Percentiles rank a stretch among this genome's conserved stretches.
These are phyloP conservation scores for Physcomitrium patens DNA, from an alignment of 225 moss, liverwort and hornwort species.

Conservation along the genomic window DNA sequence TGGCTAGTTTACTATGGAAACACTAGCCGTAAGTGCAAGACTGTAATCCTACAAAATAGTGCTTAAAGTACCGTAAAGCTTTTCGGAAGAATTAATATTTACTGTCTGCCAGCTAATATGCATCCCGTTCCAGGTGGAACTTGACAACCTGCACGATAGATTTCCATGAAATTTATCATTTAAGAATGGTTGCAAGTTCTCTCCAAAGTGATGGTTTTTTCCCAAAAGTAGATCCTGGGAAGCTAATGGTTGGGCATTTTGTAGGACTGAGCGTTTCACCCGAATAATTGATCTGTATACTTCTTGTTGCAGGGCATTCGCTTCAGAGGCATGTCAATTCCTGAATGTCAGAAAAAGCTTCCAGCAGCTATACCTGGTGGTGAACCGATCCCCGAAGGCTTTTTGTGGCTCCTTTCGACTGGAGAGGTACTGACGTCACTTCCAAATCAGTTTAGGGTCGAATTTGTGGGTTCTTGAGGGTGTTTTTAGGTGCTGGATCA, in stretches of 20 bases:
- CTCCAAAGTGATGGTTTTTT: neutral
- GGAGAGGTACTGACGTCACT: constrained; percentile 44
- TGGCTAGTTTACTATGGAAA: no score
- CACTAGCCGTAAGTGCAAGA: no score
- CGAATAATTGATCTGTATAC: neutral
- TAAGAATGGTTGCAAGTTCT: no score
- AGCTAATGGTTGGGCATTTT: neutral
- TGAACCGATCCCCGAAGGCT: constrained; percentile 76
- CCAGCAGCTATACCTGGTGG: constrained; percentile 63
- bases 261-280: neutral
- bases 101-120: no score
- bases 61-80: no score
- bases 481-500: neutral
- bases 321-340: constrained; percentile 74
- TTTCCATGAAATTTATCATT: no score
- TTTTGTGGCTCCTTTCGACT: constrained; percentile 82
- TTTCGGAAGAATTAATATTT: no score
- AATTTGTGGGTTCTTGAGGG: neutral
- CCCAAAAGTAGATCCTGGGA: neutral
- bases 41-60: no score
- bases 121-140: no score
- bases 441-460: neutral
- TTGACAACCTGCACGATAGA: no score
- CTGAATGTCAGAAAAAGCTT: constrained; percentile 73
- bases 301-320: constrained; percentile 56